Evolutionary conservation across 495 filamentous ascomycete genomes (phyloP).

Genomic region (Delitschia confertaspora): DNA sequence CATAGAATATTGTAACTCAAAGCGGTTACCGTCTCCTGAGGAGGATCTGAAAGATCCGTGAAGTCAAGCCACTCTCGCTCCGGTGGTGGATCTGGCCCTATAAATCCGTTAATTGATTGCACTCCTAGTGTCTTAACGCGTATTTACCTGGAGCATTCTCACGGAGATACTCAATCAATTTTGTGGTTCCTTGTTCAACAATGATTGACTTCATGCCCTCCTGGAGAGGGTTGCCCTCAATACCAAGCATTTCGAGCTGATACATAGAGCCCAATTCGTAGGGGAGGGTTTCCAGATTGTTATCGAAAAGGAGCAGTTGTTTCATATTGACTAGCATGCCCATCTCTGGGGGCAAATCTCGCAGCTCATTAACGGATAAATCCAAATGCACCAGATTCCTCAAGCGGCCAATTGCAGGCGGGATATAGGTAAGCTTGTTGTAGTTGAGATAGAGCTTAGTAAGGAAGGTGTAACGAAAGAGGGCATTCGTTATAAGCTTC

Average conservation of each 20-base stretch:
- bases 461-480: slow-evolving; percentile 83
- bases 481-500: slow-evolving; percentile 60
- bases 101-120: slow-evolving; percentile 26
- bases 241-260: slow-evolving; percentile 75
- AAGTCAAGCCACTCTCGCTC: slow-evolving; percentile 62
- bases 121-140: background rate
- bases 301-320: slow-evolving; percentile 76
- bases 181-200: slow-evolving; percentile 76
- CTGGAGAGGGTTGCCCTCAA: slow-evolving; percentile 83
- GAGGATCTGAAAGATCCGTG: slow-evolving; percentile 45
- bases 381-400: slow-evolving; percentile 72
- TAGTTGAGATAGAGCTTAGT: slow-evolving; percentile 83
- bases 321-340: slow-evolving; percentile 90
- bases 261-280: slow-evolving; percentile 81
- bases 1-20: slow-evolving; percentile 92
- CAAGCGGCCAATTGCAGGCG: slow-evolving; percentile 68
- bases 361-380: slow-evolving; percentile 76
- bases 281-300: slow-evolving; percentile 71
- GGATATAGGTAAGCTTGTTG: slow-evolving; percentile 73
- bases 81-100: slow-evolving; percentile 65
- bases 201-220: slow-evolving; percentile 63
- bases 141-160: slow-evolving; percentile 73
- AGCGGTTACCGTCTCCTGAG: slow-evolving; percentile 60
- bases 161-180: slow-evolving; percentile 69
- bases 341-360: slow-evolving; percentile 77